Evolutionary conservation across 495 filamentous ascomycete species (phyloP), one percentile per base, ranked within the genome.

Genomic region (Penicillium soppii): DNA sequence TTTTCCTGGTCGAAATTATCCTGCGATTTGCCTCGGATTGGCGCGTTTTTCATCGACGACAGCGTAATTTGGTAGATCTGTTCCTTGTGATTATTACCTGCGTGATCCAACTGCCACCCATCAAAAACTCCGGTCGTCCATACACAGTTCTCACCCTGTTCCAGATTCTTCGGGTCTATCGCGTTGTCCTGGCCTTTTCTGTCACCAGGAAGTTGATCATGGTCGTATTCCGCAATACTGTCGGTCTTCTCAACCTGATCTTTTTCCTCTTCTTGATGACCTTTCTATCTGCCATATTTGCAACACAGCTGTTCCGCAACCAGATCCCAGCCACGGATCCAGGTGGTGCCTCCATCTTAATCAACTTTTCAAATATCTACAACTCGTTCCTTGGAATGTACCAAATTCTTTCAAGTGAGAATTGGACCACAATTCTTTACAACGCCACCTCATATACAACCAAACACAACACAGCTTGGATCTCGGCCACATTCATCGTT

Each of bases 321-420:
- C 85, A 95, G 53, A 77, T 99, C 9, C 85, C 88, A 4, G 33
- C 61, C 12, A 33, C 69, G 12, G 81, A 92, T 50, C 63, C 69
- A n/a, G 55, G 71, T 2, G 86, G 81, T 0, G 69, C 82, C 6
- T 62, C 65, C 0, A 79, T 87, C 56, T 72, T 76, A 33, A 81
- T 92, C 51, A 86, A 89, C 1, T 99, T 99, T 69, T 80, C 80
- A 57, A 88, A 90, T 29, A 92, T 97, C 26, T 99, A 88, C 70
- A 97, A 97, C 57, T 86, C 91, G 0, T 99, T 97, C 57, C 79
- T 97, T 16, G 94, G 91, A 47, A 99, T 99, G 94, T 99, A 99
- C 61, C 90, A 95, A 64, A 82, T 99, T 22, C 75, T 99, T n/a
- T 96, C 94, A 19, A 97, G 91, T 56, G 94, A 99, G 63, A 89